These are phyloP conservation scores for Protomyces macrosporus DNA, from an alignment of 1,139 yeast species.

Conservation along the genomic window DNA sequence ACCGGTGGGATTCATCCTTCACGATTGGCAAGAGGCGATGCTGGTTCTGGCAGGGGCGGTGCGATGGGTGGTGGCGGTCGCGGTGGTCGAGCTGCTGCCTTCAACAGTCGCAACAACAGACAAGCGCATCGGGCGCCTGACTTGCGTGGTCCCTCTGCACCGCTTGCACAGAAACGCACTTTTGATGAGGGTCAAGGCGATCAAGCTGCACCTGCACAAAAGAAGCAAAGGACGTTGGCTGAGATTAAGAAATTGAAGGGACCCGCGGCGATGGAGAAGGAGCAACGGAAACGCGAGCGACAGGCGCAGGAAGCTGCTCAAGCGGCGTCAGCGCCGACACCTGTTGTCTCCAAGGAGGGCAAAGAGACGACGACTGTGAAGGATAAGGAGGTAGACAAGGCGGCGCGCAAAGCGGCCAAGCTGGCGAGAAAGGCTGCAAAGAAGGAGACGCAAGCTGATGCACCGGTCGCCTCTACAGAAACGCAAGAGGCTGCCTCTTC, in stretches of 20 bases:
- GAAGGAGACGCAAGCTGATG: not conserved
- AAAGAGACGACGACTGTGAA: slow-evolving; percentile 6
- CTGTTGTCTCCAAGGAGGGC: not conserved
- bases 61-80: not conserved
- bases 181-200: not conserved
- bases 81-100: not conserved
- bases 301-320: not conserved
- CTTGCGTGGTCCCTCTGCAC: not conserved
- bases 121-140: slow-evolving; percentile 24
- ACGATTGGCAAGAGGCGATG: slow-evolving; percentile 7
- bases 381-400: slow-evolving; percentile 9
- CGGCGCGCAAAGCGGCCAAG: slow-evolving; percentile 23
- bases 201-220: not conserved
- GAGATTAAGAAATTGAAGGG: slow-evolving; percentile 17
- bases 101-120: not conserved
- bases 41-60: not conserved
- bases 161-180: slow-evolving; percentile 2
- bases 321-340: not conserved
- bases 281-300: slow-evolving; percentile 7
- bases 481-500: not conserved
- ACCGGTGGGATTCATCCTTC: slow-evolving; percentile 24
- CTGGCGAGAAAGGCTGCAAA: not conserved
- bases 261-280: slow-evolving; percentile 19
- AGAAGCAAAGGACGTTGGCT: slow-evolving; percentile 18
- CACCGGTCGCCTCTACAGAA: not conserved